phyloP scores from a whole-genome alignment of 805 yeast genomes.

The Cyberlindnera galapagoensis region DNA sequence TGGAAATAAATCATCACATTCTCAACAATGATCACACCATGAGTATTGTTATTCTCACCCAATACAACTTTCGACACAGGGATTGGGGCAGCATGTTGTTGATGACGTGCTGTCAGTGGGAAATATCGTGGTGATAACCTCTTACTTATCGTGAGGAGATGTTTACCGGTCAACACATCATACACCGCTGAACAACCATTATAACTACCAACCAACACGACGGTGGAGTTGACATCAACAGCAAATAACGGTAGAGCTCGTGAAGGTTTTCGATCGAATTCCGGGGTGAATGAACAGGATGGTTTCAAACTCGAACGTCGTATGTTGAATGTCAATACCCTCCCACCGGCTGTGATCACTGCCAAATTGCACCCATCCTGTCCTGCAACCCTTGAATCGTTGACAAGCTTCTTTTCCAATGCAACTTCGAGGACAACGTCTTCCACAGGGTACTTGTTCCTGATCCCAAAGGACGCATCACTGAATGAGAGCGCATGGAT shows the following conservation, averaged over 20 bases:
- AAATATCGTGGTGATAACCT: constrained; percentile 14
- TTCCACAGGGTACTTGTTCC: constrained; percentile 1
- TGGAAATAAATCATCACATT: constrained; percentile 20
- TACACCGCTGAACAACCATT: constrained; percentile 22
- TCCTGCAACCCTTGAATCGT: constrained; percentile 18
- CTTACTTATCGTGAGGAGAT: constrained; percentile 11
- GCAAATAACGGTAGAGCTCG: constrained; percentile 11
- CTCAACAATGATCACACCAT: constrained; percentile 16
- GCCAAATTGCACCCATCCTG: constrained; percentile 24
- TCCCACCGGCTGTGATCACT: constrained; percentile 7
- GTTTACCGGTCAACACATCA: constrained; percentile 18
- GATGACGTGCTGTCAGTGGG: constrained; percentile 2
- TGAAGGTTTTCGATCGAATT: constrained; percentile 1
- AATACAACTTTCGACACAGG: constrained; percentile 15
- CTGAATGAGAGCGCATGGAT: constrained; percentile 12
- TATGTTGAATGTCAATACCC: constrained; percentile 14
- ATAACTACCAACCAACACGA: constrained; percentile 18
- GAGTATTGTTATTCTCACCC: constrained; percentile 7
- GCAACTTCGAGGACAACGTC: constrained; percentile 12
- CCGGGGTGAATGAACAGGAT: constrained; percentile 4
- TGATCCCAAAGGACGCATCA: constrained; percentile 9
- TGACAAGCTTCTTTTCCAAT: constrained; percentile 12
- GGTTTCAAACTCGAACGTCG: constrained; percentile 5
- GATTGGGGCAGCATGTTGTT: constrained; percentile 6
- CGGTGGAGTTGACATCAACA: constrained; percentile 18